A percentile compares a stretch with the other conserved stretches of the same genome.
These are phyloP conservation scores for Rhodotorula toruloides DNA, from an alignment of 768 basidiomycete species.

Conservation along the genomic window DNA sequence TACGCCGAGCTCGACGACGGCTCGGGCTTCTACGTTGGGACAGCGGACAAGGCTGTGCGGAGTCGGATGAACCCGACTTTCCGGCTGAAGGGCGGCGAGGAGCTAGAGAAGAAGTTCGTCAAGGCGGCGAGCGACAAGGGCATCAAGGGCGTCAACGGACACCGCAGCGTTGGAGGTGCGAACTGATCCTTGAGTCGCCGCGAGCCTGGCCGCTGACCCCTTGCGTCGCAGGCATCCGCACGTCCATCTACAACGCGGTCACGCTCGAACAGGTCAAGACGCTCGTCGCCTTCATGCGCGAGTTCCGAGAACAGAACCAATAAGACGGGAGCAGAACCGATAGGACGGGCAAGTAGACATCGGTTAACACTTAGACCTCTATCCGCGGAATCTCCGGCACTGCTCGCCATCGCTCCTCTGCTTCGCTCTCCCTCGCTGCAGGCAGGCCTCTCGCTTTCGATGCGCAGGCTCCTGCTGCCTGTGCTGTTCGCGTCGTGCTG, in stretches of 20 bases:
- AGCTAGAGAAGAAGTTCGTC: conserved; percentile 66
- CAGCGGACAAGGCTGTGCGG: conserved; percentile 63
- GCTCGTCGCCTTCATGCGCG: conserved; percentile 49
- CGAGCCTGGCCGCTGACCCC: neutral
- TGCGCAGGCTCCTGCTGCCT: no score
- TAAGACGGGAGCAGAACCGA: no score
- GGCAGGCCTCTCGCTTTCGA: no score
- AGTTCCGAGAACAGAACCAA: conserved; percentile 42
- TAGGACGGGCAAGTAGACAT: neutral
- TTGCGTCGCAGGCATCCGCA: conserved; percentile 59
- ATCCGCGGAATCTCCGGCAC: no score
- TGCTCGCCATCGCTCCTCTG: no score
- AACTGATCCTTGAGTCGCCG: neutral
- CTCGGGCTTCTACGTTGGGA: conserved; percentile 63
- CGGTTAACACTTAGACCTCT: neutral
- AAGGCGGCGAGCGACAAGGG: conserved; percentile 70
- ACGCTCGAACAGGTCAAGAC: conserved; percentile 65
- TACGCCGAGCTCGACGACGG: conserved; percentile 65
- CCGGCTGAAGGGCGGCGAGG: conserved; percentile 63
- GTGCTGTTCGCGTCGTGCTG: no score
- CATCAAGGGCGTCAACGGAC: conserved; percentile 84
- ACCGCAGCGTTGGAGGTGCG: conserved; percentile 60
- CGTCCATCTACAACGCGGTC: conserved; percentile 84
- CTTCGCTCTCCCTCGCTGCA: no score
- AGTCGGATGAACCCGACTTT: conserved; percentile 98